Conservation (phyloP, 2,329 filamentous ascomycete species). For the Penicillium sclerotigenum region DNA sequence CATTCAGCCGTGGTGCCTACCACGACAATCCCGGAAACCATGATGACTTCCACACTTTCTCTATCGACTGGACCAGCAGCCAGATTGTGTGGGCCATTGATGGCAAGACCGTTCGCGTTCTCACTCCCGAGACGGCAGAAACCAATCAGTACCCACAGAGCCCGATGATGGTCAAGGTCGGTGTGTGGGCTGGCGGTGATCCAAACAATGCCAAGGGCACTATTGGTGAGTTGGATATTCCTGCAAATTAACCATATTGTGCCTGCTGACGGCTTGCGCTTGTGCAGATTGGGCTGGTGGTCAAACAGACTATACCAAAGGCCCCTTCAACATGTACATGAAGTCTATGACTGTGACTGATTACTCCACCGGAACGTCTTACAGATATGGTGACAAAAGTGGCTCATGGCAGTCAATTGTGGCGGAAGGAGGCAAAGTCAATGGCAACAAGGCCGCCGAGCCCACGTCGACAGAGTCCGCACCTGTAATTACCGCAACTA, state of each 20-base stretch:
- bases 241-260: not conserved
- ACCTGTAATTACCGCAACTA: constrained; percentile 61
- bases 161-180: constrained; percentile 91
- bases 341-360: constrained; percentile 74
- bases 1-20: constrained; percentile 84
- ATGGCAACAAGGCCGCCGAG: constrained; percentile 54
- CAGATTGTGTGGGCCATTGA: constrained; percentile 86
- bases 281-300: constrained; percentile 73
- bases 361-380: constrained; percentile 87
- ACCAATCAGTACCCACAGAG: constrained; percentile 81
- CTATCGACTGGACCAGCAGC: constrained; percentile 82
- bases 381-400: constrained; percentile 73
- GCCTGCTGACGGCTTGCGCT: not conserved
- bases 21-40: constrained; percentile 69
- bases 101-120: constrained; percentile 70
- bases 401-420: constrained; percentile 80
- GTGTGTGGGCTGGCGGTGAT: constrained; percentile 89
- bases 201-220: constrained; percentile 74
- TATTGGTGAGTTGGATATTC: constrained; percentile 52
- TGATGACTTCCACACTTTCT: constrained; percentile 76
- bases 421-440: constrained; percentile 73
- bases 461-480: constrained; percentile 48
- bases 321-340: constrained; percentile 84
- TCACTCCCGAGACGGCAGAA: constrained; percentile 67
- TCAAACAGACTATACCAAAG: constrained; percentile 74